These are phyloP conservation scores for Penicillium sp. DNA, from an alignment of 2,329 filamentous ascomycete species.

Conservation along the genomic window DNA sequence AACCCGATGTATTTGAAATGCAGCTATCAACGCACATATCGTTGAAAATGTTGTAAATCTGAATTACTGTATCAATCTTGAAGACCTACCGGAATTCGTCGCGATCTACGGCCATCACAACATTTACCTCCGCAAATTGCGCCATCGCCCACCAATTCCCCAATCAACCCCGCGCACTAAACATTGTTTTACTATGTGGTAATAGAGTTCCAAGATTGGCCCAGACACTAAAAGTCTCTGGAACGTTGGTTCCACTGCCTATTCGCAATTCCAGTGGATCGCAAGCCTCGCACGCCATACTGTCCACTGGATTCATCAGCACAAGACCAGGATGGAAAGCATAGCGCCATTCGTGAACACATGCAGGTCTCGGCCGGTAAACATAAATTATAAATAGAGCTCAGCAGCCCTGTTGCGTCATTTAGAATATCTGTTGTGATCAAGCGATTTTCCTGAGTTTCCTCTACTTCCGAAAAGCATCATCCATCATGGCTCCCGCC, in stretches of 20 bases:
- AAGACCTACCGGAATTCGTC: not conserved
- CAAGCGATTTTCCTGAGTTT: not conserved
- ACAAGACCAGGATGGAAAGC: not conserved
- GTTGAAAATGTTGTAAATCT: not conserved
- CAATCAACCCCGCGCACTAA: slow-evolving; percentile 11
- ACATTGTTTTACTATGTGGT: not conserved
- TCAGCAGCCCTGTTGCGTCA: not conserved
- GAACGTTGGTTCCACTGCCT: not conserved
- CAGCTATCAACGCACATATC: too few species aligned
- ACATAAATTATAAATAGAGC: slow-evolving; percentile 15
- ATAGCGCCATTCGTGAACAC: slow-evolving; percentile 4
- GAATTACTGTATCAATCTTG: slow-evolving; percentile 1
- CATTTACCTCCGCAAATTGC: slow-evolving; percentile 31
- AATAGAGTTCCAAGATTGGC: not conserved
- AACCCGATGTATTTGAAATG: too few species aligned
- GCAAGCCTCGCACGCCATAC: slow-evolving; percentile 31
- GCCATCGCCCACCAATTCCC: slow-evolving; percentile 26
- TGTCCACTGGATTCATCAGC: slow-evolving; percentile 28
- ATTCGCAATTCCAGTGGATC: not conserved
- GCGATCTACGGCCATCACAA: slow-evolving; percentile 20
- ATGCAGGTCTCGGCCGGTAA: slow-evolving; percentile 10
- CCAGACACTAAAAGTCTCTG: not conserved
- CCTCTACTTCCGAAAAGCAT: not conserved
- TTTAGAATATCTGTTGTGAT: not conserved
- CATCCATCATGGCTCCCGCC: slow-evolving; percentile 39